Percentiles rank a stretch among this genome's conserved stretches.
These are phyloP conservation scores for Vaccinium macrocarpon DNA, from an alignment of 148 eudicot genomes.

Conservation along the genomic window DNA sequence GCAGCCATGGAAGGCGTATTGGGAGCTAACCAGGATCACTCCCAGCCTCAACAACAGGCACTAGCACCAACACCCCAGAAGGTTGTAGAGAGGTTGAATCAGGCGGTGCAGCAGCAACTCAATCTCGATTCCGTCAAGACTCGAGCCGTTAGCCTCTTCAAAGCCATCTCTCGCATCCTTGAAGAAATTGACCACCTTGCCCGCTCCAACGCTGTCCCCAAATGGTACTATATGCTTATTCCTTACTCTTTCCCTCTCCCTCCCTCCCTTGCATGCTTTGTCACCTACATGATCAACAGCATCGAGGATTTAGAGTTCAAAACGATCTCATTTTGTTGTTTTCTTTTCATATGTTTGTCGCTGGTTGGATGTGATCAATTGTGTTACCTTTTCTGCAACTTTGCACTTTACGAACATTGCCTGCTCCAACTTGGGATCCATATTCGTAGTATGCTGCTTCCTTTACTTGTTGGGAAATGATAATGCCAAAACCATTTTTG, in stretches of 20 bases:
- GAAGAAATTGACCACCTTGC: slow-evolving; percentile 66
- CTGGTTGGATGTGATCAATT: not conserved
- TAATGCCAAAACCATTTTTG: too few species aligned
- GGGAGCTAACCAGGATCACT: slow-evolving; percentile 26
- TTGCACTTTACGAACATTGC: not conserved
- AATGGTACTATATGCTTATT: slow-evolving; percentile 47
- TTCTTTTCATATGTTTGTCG: not conserved
- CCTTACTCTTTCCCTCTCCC: not conserved
- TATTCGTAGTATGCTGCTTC: not conserved
- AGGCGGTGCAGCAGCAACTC: slow-evolving; percentile 72
- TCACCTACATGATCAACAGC: not conserved
- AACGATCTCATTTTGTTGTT: not conserved
- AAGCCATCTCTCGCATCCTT: slow-evolving; percentile 81
- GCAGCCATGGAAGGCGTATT: slow-evolving; percentile 25
- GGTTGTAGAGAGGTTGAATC: slow-evolving; percentile 62
- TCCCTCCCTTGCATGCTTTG: not conserved
- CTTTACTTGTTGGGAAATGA: too few species aligned
- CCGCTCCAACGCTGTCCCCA: slow-evolving; percentile 69
- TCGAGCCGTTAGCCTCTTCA: slow-evolving; percentile 71
- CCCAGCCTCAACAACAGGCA: slow-evolving; percentile 29
- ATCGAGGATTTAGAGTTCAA: not conserved
- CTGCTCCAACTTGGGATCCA: not conserved
- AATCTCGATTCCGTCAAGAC: slow-evolving; percentile 82
- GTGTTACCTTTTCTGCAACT: not conserved
- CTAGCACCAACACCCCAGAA: slow-evolving; percentile 23